Base-by-base conservation (phyloP, 2,329 filamentous ascomycete species). In the Arachnomyces sp. region DNA sequence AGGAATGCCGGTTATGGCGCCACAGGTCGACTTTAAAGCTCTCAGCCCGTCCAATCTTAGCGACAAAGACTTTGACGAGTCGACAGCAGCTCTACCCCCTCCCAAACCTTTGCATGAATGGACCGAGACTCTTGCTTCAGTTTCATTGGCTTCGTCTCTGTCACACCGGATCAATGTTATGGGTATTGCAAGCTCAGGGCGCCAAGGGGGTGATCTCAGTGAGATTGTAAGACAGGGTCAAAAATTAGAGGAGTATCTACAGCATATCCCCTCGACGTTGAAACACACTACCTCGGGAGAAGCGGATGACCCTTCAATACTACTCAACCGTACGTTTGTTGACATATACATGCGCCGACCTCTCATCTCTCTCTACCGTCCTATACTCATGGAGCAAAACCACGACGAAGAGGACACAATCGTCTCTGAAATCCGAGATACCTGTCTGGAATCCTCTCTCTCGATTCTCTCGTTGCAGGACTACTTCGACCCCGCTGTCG, bases 231-330 rank as follows among this genome's bases (percentile, higher is more conserved):
- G 46, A 70, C 68, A 1, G 51, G 57, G 7, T 47, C 51, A 8
- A 48, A 57, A 12, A 44, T 62, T n/a, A 53, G 58, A 31, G 52
- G 61, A 31, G 54, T 54, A 9, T 60, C 61, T 21, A 52, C 57
- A 3, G 45, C 53, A 8, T 59, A 65, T 44, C 58, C 57, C 42
- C 62, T 66, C 39, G 60, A 57, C 3, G 51, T 55, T 13, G 54
- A 59, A 32, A 67, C 67, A 3, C 49, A 55, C 2, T 71, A 70
- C 44, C 48, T 70, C 2, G 16, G 34, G 4, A 41, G 46, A 16
- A n/a, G 28, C 17, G 4, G 36, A 30, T 1, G 36, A 40, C 6
- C 43, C 41, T 9, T 18, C 40, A 8, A 9, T 28, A 4, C 29
- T 47, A n/a, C 13, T 54, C 25, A 45, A 45, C 13, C 44, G 50